A percentile compares a stretch with the other conserved stretches of the same genome.
Conservation (phyloP, 2,329 filamentous ascomycete genomes). For the Passalora sequoiae region DNA sequence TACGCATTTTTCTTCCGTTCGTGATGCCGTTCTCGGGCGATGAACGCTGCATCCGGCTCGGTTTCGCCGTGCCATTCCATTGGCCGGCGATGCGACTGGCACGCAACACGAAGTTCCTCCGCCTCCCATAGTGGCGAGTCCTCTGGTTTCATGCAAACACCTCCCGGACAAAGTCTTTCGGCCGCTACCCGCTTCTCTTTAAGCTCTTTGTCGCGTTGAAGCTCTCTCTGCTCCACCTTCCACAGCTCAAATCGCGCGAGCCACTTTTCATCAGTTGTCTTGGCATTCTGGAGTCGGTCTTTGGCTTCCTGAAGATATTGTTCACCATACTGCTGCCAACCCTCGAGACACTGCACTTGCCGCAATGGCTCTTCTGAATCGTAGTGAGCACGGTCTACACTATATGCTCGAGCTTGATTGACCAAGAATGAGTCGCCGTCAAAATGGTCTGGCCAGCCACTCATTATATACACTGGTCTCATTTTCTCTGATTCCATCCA, state of each 20-base stretch:
- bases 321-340: slow-evolving; percentile 1
- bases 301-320: neutral
- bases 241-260: slow-evolving; percentile 11
- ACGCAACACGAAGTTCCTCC: slow-evolving; percentile 4
- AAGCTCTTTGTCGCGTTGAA: neutral
- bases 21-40: neutral
- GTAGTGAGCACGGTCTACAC: slow-evolving; percentile 8
- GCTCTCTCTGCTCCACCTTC: slow-evolving; percentile 5
- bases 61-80: neutral
- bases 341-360: slow-evolving; percentile 4
- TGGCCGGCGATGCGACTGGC: neutral
- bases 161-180: slow-evolving; percentile 7
- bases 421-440: slow-evolving; percentile 15
- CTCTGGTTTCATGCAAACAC: slow-evolving; percentile 10
- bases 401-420: slow-evolving; percentile 7
- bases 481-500: slow-evolving; percentile 6
- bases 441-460: slow-evolving; percentile 18
- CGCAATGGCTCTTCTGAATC: slow-evolving; percentile 9
- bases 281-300: slow-evolving; percentile 4
- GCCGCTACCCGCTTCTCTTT: slow-evolving; percentile 5
- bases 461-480: slow-evolving; percentile 5
- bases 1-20: neutral
- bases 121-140: slow-evolving; percentile 18
- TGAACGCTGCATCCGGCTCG: neutral
- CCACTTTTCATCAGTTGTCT: slow-evolving; percentile 11